phyloP scores from a whole-genome alignment of 805 yeast genomes.

The Sugiyamaella chiloensis region DNA sequence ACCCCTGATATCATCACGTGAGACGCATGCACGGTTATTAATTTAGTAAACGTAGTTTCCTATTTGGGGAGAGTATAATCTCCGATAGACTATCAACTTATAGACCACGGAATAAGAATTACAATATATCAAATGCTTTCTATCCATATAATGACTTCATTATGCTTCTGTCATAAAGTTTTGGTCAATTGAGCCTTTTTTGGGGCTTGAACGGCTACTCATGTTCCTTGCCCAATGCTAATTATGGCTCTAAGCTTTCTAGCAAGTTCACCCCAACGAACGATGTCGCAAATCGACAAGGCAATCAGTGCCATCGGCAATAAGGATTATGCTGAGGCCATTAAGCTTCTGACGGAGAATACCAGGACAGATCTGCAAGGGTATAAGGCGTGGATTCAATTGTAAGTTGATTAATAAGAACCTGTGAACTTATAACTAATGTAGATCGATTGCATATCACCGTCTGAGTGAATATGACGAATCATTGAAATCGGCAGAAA shows the following conservation, averaged over 20 bases:
- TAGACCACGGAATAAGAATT: too few species aligned
- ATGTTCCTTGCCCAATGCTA: too few species aligned
- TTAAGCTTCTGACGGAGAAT: not conserved
- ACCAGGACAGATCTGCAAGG: not conserved
- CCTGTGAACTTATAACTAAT: not conserved
- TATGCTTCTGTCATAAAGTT: too few species aligned
- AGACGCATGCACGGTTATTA: not conserved
- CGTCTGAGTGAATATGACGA: constrained; percentile 20
- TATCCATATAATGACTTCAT: too few species aligned
- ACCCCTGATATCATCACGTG: constrained; percentile 2
- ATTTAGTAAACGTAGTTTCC: too few species aligned
- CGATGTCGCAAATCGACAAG: not conserved
- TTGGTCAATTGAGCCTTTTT: not conserved
- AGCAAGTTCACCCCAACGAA: too few species aligned
- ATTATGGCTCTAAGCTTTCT: too few species aligned
- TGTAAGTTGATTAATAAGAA: constrained; percentile 9
- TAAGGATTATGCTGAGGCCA: constrained; percentile 5
- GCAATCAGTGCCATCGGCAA: not conserved
- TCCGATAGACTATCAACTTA: too few species aligned
- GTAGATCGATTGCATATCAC: constrained; percentile 22
- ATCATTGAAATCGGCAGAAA: constrained; percentile 23
- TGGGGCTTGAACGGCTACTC: too few species aligned
- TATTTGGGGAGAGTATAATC: too few species aligned
- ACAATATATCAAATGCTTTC: too few species aligned
- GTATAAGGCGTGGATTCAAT: constrained; percentile 9